Conservation (phyloP, 192 early-diverging fungal species). For the Linnemannia zychae region DNA sequence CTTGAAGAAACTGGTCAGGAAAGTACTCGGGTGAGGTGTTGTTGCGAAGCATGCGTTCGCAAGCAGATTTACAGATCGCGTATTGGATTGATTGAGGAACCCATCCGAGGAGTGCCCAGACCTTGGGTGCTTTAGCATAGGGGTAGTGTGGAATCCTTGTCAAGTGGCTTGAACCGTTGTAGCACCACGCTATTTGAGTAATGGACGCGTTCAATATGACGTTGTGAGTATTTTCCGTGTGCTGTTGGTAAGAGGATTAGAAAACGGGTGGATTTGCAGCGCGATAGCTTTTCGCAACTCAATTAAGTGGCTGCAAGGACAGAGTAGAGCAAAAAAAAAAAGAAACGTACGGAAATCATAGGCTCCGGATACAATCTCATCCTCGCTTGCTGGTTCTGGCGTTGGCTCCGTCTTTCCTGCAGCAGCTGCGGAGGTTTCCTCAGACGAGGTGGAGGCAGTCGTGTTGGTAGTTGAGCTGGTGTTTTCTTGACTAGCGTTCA, state of each 20-base stretch:
- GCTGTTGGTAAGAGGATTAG: no score
- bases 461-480: background rate
- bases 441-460: background rate
- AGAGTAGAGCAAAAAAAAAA: background rate
- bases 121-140: constrained; percentile 54
- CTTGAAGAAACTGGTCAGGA: constrained; percentile 65
- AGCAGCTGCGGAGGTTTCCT: background rate
- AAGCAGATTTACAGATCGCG: constrained; percentile 56
- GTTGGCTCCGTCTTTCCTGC: background rate
- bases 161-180: constrained; percentile 31
- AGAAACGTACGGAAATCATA: constrained; percentile 44
- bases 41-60: constrained; percentile 57
- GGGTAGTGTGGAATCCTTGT: constrained; percentile 62
- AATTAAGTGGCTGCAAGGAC: background rate
- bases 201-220: background rate
- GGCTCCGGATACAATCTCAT: constrained; percentile 28
- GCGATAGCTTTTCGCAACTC: no score
- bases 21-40: constrained; percentile 61
- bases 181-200: constrained; percentile 35
- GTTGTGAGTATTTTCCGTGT: background rate
- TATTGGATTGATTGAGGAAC: constrained; percentile 58
- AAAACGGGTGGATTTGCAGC: no score
- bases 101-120: constrained; percentile 56
- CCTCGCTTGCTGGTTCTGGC: constrained; percentile 23
- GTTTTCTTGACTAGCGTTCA: background rate